A percentile compares a stretch with the other conserved stretches of the same genome.
These are phyloP conservation scores for Deinandra increscens DNA, from an alignment of 129 eudicot species.

Conservation along the genomic window DNA sequence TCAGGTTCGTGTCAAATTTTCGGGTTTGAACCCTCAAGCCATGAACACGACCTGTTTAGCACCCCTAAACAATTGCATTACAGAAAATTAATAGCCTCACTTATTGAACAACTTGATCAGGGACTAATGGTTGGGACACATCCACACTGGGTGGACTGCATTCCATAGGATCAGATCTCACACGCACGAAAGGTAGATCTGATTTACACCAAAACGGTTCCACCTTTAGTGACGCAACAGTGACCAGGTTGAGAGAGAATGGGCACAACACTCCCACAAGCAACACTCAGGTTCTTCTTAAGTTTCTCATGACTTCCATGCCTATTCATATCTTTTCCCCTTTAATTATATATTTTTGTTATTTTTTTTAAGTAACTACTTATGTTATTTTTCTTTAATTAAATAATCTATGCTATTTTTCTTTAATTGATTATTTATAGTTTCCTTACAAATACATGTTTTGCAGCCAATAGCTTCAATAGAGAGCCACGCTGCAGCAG, in stretches of 20 bases:
- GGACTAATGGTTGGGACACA: slow-evolving; percentile 48
- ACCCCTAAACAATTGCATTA: background rate
- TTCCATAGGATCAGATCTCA: slow-evolving; percentile 90
- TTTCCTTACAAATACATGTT: slow-evolving; percentile 8
- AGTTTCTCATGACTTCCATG: background rate
- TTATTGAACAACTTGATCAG: slow-evolving; percentile 35
- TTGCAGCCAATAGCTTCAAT: slow-evolving; percentile 84
- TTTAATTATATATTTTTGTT: too few relatives aligned
- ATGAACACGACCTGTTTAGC: too few relatives aligned
- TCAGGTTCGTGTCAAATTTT: too few relatives aligned
- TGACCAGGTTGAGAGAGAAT: slow-evolving; percentile 44
- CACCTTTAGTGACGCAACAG: slow-evolving; percentile 46
- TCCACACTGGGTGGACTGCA: slow-evolving; percentile 87
- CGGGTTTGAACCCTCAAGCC: too few relatives aligned
- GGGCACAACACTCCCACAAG: slow-evolving; percentile 73
- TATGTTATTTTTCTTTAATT: background rate
- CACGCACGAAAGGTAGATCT: slow-evolving; percentile 65
- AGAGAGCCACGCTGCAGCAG: slow-evolving; percentile 77
- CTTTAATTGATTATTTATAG: background rate
- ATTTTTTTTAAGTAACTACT: background rate
- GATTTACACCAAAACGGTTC: slow-evolving; percentile 52
- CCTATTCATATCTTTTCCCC: background rate
- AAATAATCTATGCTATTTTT: background rate
- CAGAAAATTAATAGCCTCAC: background rate
- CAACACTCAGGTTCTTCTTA: slow-evolving; percentile 65